Base-by-base conservation (phyloP, 768 basidiomycete genomes). In the Rhodotorula paludigena region DNA sequence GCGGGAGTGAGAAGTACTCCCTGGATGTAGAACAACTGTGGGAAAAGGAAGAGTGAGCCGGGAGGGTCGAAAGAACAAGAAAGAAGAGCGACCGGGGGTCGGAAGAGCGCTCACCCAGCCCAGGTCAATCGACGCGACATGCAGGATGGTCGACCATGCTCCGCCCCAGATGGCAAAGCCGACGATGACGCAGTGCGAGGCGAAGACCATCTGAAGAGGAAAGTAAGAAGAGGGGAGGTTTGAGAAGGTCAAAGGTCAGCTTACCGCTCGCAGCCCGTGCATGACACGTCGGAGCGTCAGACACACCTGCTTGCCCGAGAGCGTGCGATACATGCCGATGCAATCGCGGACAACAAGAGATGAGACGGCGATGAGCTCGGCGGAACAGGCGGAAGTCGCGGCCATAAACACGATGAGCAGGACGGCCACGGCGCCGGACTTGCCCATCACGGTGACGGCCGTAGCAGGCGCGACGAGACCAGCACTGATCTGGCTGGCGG, bases 301-400 rank as follows among this genome's bases (percentile, higher is more conserved):
- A 61, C 77, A 72, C 55, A 79, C 76, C 61, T 76, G 74, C 49
- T 76, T 90, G 14, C 84, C 89, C 2, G 92, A 89, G 16, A 81
- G 77, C 1, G 88, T 87, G 76, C 92, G 91, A 78, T 92, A 82
- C 76, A 93, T 92, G 82, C 88, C 88, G 79, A 91, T 90, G 11
- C 92, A 81, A 77, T 92, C 92, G 74, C 89, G 92, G 0, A 91
- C 91, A 74, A 92, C 76, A 56, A 93, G 75, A 0, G 85, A 85
- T 1, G 90, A 91, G 4, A 92, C 89, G 0, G 92, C 93, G 73
- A 97, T 93, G 63, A 93, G 82, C 78, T 97, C 93, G 20, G 92
- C 92, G 52, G 86, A 86, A 51, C 87, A 89, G 5, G 91, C 89
- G 54, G 86, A 79, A 15, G 79, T 80, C 0, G 68, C 67, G 4